Evolutionary conservation across 768 basidiomycete genomes (phyloP).

Genomic region (Calocera cornea): DNA sequence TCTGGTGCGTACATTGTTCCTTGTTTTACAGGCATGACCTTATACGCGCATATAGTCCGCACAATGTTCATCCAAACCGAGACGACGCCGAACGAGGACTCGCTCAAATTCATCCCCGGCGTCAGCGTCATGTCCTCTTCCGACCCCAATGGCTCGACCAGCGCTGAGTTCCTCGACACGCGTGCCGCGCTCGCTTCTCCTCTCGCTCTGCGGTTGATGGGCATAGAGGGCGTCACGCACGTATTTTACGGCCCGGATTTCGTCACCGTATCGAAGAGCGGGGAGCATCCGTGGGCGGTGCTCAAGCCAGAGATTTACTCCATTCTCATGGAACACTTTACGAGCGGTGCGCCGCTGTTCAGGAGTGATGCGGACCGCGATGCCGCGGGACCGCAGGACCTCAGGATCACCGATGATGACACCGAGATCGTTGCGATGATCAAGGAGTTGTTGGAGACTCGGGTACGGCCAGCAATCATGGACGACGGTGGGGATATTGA

Average conservation of each 20-base stretch:
- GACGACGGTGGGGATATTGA: conserved; percentile 99
- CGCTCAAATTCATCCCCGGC: conserved; percentile 95
- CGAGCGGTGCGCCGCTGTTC: conserved; percentile 78
- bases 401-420: conserved; percentile 83
- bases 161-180: conserved; percentile 85
- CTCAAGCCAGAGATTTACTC: conserved; percentile 96
- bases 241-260: conserved; percentile 98
- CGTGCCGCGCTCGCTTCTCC: conserved; percentile 79
- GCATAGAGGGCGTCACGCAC: conserved; percentile 75
- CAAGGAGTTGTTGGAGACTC: conserved; percentile 88
- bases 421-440: conserved; percentile 98
- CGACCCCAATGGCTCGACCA: conserved; percentile 7
- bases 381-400: conserved; percentile 82
- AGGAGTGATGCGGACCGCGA: conserved; percentile 66
- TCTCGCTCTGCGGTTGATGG: conserved; percentile 88
- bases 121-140: conserved; percentile 68
- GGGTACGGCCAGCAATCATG: conserved; percentile 94
- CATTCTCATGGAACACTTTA: conserved; percentile 93
- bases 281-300: conserved; percentile 72
- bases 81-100: conserved; percentile 91
- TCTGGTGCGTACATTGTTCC: neutral
- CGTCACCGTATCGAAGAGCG: conserved; percentile 86
- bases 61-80: conserved; percentile 99
- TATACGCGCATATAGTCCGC: conserved; percentile 25
- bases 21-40: neutral